These are phyloP conservation scores for Gleditsia sinensis DNA, from an alignment of 306 rosid genomes.

Conservation along the genomic window DNA sequence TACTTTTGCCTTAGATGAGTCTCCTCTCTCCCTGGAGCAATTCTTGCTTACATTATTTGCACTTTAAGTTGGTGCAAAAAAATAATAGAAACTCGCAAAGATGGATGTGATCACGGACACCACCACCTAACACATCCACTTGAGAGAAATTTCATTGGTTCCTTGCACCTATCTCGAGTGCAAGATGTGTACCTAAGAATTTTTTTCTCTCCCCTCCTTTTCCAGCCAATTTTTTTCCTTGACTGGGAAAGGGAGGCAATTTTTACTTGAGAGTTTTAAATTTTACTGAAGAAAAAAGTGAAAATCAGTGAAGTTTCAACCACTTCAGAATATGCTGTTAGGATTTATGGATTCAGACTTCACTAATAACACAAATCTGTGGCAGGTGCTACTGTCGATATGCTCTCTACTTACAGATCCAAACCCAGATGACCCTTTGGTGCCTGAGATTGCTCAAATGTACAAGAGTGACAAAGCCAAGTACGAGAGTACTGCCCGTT, in stretches of 20 bases:
- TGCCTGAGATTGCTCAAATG: slow-evolving; percentile 54
- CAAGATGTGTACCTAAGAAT: no score
- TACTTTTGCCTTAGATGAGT: not conserved
- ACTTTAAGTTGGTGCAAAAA: no score
- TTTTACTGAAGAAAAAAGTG: not conserved
- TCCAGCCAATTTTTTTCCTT: not conserved
- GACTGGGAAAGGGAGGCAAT: not conserved
- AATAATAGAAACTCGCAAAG: no score
- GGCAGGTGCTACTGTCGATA: slow-evolving; percentile 49
- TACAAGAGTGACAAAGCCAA: slow-evolving; percentile 49
- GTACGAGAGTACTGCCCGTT: slow-evolving; percentile 51
- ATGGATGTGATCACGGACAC: no score
- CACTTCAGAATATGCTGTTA: no score
- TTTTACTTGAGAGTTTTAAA: not conserved
- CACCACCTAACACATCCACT: no score
- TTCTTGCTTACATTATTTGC: no score
- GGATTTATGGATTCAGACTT: not conserved
- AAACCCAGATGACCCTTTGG: slow-evolving; percentile 55
- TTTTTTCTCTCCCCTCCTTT: no score
- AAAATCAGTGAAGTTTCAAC: no score
- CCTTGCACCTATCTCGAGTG: no score
- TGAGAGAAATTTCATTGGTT: no score
- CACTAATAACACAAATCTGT: not conserved
- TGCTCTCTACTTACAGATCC: slow-evolving; percentile 59
- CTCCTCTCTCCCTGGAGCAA: no score